Evolutionary conservation across 1,284 basidiomycete genomes (phyloP).

Genomic region (Blastosporella zonata): DNA sequence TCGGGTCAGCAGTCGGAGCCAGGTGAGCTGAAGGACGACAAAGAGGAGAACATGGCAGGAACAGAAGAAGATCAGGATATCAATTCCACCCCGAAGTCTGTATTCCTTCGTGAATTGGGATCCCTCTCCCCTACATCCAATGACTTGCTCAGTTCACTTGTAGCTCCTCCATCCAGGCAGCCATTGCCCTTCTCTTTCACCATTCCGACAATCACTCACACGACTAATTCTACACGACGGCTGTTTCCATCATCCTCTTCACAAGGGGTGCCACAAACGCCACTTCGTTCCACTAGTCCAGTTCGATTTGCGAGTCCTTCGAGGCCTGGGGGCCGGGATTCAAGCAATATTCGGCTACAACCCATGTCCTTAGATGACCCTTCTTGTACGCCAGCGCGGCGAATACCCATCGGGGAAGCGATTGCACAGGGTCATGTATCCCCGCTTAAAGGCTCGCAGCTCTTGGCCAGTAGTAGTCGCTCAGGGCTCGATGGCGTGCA

Average conservation of each 20-base stretch:
- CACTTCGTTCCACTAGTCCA: constrained; percentile 22
- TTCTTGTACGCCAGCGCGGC: constrained; percentile 55
- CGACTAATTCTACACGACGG: constrained; percentile 17
- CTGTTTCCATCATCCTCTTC: constrained; percentile 20
- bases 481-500: constrained; percentile 8
- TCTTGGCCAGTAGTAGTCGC: constrained; percentile 9
- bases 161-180: constrained; percentile 19
- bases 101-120: constrained; percentile 33
- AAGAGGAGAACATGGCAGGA: constrained; percentile 13
- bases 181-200: constrained; percentile 12
- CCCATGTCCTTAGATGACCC: constrained; percentile 32
- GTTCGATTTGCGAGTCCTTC: constrained; percentile 27
- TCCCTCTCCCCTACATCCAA: constrained; percentile 42
- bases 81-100: constrained; percentile 14
- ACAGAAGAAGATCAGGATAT: constrained; percentile 13
- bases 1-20: not conserved
- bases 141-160: constrained; percentile 31
- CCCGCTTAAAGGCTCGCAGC: constrained; percentile 38
- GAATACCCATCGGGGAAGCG: constrained; percentile 53
- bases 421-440: constrained; percentile 48
- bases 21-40: constrained; percentile 9
- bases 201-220: constrained; percentile 11
- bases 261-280: constrained; percentile 17
- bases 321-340: constrained; percentile 29
- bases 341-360: constrained; percentile 34